Evolutionary conservation across 768 basidiomycete species (phyloP).

Genomic region (Mycena epipterygia): DNA sequence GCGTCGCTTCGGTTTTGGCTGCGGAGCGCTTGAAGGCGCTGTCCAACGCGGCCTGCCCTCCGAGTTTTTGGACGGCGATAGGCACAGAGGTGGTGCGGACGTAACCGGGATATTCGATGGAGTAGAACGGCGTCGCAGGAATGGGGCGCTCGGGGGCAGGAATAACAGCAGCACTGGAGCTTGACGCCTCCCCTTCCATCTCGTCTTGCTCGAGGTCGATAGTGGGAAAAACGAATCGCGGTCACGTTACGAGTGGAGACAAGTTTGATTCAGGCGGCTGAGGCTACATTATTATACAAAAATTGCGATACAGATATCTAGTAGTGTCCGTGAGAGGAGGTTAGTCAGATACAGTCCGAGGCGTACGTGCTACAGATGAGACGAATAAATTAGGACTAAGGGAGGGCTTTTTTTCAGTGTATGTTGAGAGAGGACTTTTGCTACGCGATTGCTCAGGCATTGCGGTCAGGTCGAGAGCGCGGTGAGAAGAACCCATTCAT

Average conservation of each 20-base stretch:
- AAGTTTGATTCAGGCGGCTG: not conserved
- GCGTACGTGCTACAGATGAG: constrained; percentile 12
- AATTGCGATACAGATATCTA: constrained; percentile 11
- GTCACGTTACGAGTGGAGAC: constrained; percentile 11
- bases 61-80: constrained; percentile 73
- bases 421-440: not conserved
- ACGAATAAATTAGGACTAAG: not conserved
- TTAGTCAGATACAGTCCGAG: constrained; percentile 18
- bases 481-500: constrained; percentile 15
- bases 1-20: constrained; percentile 69
- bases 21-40: constrained; percentile 80
- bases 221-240: not conserved
- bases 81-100: constrained; percentile 74
- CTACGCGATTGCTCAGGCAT: not conserved
- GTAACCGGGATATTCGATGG: constrained; percentile 93
- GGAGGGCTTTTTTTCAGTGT: not conserved
- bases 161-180: not conserved
- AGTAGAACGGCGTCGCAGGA: constrained; percentile 75
- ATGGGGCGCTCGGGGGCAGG: constrained; percentile 58
- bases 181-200: constrained; percentile 31
- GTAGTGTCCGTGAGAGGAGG: constrained; percentile 13
- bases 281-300: not conserved
- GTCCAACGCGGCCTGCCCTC: constrained; percentile 79
- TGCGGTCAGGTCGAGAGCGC: not conserved
- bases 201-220: not conserved